A percentile compares a stretch with the other conserved stretches of the same genome.
Conservation (phyloP, 345 rosid genomes). For the Isatis tinctoria region DNA sequence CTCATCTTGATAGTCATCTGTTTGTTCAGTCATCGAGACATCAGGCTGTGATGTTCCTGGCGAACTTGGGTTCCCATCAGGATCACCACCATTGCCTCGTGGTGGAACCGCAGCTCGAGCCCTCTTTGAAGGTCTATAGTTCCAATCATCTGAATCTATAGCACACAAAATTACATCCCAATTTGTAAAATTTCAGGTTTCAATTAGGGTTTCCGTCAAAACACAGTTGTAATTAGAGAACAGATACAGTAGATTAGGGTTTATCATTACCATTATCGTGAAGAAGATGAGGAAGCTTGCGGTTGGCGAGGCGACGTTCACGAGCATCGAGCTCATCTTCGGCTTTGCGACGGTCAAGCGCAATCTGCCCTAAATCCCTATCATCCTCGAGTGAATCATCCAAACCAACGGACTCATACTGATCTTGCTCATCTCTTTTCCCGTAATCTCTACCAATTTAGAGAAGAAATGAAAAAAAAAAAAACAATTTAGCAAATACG, state of each 20-base stretch:
- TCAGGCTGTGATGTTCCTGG: constrained; percentile 65
- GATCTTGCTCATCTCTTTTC: constrained; percentile 59
- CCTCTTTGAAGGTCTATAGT: constrained; percentile 82
- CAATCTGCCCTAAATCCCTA: constrained; percentile 70
- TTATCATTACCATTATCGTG: constrained; percentile 66
- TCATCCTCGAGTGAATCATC: constrained; percentile 84
- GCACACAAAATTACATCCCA: neutral
- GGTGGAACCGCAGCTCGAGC: constrained; percentile 58
- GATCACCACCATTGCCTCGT: constrained; percentile 57
- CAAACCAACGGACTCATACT: constrained; percentile 66
- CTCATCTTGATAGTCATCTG: constrained; percentile 74
- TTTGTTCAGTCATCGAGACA: constrained; percentile 89
- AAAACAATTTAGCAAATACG: neutral
- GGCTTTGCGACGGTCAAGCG: constrained; percentile 78
- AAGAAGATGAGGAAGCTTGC: constrained; percentile 90
- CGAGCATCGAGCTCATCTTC: constrained; percentile 71
- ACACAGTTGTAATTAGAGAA: too few species aligned
- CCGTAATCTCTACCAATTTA: constrained; percentile 54
- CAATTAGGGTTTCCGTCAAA: constrained; percentile 1
- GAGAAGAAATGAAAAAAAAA: neutral
- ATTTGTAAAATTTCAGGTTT: too few species aligned
- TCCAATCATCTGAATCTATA: constrained; percentile 81
- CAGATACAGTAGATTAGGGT: neutral
- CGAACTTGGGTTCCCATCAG: constrained; percentile 73
- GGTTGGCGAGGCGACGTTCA: constrained; percentile 43